A percentile compares a stretch with the other conserved stretches of the same genome.
phyloP scores from a whole-genome alignment of 352 stramenopile species.

The Aphanomyces invadans region DNA sequence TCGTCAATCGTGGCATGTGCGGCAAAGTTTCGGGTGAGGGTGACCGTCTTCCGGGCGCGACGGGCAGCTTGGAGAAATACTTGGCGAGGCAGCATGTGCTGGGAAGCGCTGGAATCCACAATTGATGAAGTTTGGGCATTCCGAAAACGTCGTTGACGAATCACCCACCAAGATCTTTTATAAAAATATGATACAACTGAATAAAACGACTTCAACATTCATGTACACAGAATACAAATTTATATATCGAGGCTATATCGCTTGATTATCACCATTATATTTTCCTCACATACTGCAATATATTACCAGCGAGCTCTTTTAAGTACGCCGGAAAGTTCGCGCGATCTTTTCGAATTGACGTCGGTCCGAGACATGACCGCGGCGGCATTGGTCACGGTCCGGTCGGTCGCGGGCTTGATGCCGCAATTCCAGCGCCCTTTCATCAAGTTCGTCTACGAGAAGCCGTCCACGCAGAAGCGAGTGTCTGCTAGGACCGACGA shows the following conservation, averaged over 20 bases:
- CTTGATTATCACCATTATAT: too few species aligned
- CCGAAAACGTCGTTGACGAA: conserved; percentile 18
- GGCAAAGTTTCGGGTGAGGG: conserved; percentile 7
- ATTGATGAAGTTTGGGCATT: not conserved
- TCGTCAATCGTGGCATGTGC: conserved; percentile 24
- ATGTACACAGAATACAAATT: not conserved
- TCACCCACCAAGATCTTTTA: not conserved
- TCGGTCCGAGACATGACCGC: not conserved
- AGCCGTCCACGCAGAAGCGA: not conserved
- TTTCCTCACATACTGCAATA: too few species aligned
- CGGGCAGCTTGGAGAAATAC: not conserved
- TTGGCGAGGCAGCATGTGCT: not conserved
- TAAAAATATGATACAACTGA: not conserved
- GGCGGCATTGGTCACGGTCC: conserved; percentile 12
- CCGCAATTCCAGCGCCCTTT: not conserved
- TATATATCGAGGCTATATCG: not conserved
- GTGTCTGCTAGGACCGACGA: conserved; percentile 1
- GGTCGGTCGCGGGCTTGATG: not conserved
- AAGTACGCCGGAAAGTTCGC: conserved; percentile 1
- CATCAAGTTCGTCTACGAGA: conserved; percentile 18
- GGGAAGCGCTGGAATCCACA: conserved; percentile 1
- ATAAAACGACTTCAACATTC: not conserved
- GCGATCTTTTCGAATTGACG: not conserved
- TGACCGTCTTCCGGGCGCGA: not conserved
- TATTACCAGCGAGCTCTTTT: too few species aligned